These are phyloP conservation scores for Hawksworthiomyces lignivorus DNA, from an alignment of 2,329 filamentous ascomycete species.

Conservation along the genomic window DNA sequence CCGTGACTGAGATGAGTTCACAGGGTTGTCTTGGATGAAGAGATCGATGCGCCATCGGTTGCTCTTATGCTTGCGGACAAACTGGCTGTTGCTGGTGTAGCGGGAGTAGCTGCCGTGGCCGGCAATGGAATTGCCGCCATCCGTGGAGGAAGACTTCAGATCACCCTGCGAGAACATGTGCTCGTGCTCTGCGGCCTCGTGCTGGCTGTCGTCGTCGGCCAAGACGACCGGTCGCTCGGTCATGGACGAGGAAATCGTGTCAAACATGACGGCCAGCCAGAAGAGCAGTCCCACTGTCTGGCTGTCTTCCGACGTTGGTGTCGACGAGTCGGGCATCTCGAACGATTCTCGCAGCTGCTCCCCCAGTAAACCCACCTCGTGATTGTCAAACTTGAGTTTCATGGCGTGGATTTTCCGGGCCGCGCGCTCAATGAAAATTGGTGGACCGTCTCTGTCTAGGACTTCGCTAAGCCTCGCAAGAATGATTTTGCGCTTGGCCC, in stretches of 20 bases:
- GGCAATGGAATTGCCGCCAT: slow-evolving; percentile 5
- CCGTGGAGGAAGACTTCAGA: slow-evolving; percentile 1
- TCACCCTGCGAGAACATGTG: slow-evolving; percentile 11
- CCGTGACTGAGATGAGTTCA: slow-evolving; percentile 13
- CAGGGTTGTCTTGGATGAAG: slow-evolving; percentile 27
- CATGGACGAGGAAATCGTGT: slow-evolving; percentile 49
- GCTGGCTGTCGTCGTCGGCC: slow-evolving; percentile 32
- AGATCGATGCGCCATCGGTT: slow-evolving; percentile 25
- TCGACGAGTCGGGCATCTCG: slow-evolving; percentile 7
- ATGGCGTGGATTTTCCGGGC: slow-evolving; percentile 31
- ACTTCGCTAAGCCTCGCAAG: slow-evolving; percentile 13
- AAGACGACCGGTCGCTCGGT: slow-evolving; percentile 30
- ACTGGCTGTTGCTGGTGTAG: neutral
- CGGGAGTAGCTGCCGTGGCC: neutral
- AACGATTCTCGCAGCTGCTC: neutral
- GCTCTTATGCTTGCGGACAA: neutral
- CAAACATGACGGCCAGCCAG: slow-evolving; percentile 53
- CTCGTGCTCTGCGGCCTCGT: slow-evolving; percentile 21
- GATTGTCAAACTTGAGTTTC: slow-evolving; percentile 26
- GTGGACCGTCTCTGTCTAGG: slow-evolving; percentile 21
- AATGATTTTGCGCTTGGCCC: slow-evolving; percentile 4
- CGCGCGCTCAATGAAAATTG: slow-evolving; percentile 29
- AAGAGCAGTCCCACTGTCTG: slow-evolving; percentile 46
- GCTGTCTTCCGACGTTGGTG: slow-evolving; percentile 17
- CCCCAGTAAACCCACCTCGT: slow-evolving; percentile 9